Base-by-base conservation (phyloP, 495 filamentous ascomycete species). In the Xylaria intraflava region DNA sequence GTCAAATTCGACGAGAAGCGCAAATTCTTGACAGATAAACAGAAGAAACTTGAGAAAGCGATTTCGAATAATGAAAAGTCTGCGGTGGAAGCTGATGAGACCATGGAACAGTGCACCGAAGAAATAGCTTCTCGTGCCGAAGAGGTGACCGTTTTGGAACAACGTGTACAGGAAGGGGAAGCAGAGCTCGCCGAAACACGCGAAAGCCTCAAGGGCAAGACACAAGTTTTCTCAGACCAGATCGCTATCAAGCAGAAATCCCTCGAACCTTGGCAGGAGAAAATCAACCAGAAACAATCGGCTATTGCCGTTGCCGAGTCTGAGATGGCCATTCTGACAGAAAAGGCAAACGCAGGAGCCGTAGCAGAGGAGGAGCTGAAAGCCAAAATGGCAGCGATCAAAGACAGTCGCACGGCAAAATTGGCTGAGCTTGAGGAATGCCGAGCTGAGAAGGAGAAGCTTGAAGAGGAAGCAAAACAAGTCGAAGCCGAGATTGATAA, bases 1-100 rank as follows among this genome's bases (percentile, higher is more conserved):
- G 93, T 98, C 66, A 97, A 97, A 62, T 90, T 94, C 60, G 93
- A 97, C 50, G 93, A 97, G 68, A 97, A 96, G 76, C 83, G 86
- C 62, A 98, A 98, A 64, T 96, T 96, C 68, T 68, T 98, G 51
- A 71, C 76, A 2, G 83, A 83, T 52, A 98, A 97, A 72, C 82
- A 88, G 58, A 95, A 94, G 75, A 97, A 97, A 73, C 77, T 96
- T 10, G 90, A 98, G 60, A 97, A 96, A 69, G 74, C 87, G 0
- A 85, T 93, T 62, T 75, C 85, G 49, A 83, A 83, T 49, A 69
- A 75, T 14, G 77, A 80, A 49, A 72, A 62, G 20, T 82, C 85
- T 3, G 79, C 84, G 12, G 81, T 83, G 0, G 90, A 96, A 61
- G 85, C 88, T 16, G 78, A 83, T 26, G 83, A 87, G 51, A 77